Evolutionary conservation across 257 asterid species (phyloP).

Genomic region (Verbena officinalis): DNA sequence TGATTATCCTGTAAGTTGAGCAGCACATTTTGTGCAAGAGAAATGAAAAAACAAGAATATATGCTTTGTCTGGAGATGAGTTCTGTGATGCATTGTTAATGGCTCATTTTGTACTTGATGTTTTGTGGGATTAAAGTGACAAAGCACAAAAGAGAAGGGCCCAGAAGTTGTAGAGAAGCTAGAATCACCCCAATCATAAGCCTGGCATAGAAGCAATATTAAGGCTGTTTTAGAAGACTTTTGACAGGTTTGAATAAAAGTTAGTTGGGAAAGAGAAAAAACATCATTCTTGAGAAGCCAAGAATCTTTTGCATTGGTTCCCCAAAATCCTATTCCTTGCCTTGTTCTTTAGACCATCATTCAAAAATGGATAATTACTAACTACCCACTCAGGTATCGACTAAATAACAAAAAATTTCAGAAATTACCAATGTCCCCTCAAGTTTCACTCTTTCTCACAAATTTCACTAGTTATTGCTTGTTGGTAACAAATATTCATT

Average conservation of each 20-base stretch:
- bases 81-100: background rate
- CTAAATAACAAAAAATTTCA: no score
- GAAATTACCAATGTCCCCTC: no score
- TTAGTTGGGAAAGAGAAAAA: conserved; percentile 28
- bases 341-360: conserved; percentile 60
- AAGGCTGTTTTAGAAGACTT: conserved; percentile 74
- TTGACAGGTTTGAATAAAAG: conserved; percentile 87
- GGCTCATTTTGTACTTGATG: conserved; percentile 30
- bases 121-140: conserved; percentile 59
- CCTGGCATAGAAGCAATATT: conserved; percentile 58
- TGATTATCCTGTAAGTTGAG: conserved; percentile 39
- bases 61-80: conserved; percentile 40
- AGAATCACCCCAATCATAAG: conserved; percentile 82
- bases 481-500: no score
- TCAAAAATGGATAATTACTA: no score
- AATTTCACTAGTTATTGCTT: no score
- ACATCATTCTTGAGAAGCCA: conserved; percentile 82
- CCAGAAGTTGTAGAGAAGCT: conserved; percentile 47
- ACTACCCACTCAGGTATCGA: no score
- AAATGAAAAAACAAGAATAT: conserved; percentile 31
- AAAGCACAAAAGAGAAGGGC: conserved; percentile 56
- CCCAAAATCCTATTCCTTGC: conserved; percentile 52
- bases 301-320: conserved; percentile 68
- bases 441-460: no score
- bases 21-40: conserved; percentile 49